These are phyloP conservation scores for Asterophora lycoperdoides DNA, from an alignment of 768 basidiomycete genomes.

Conservation along the genomic window DNA sequence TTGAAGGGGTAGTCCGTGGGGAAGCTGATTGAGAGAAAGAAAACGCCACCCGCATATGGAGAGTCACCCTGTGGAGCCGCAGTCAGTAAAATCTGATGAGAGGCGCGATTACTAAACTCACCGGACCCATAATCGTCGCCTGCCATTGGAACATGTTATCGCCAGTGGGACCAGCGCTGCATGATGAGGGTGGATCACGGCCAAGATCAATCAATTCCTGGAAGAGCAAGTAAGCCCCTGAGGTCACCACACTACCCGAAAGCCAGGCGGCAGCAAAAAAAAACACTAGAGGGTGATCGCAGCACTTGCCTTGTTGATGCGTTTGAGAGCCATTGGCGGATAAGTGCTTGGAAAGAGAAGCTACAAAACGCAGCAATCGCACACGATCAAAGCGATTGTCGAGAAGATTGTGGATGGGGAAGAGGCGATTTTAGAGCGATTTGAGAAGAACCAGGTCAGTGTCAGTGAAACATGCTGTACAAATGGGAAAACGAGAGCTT, in stretches of 20 bases:
- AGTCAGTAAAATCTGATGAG: constrained; percentile 24
- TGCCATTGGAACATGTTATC: constrained; percentile 99
- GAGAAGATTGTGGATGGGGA: constrained; percentile 16
- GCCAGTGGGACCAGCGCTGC: constrained; percentile 96
- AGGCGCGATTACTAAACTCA: constrained; percentile 39
- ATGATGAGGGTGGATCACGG: constrained; percentile 98
- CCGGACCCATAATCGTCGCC: constrained; percentile 99
- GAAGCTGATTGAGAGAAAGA: constrained; percentile 94
- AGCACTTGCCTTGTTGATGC: constrained; percentile 90
- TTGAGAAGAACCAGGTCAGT: constrained; percentile 13
- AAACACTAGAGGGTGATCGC: constrained; percentile 4
- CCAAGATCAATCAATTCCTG: constrained; percentile 99
- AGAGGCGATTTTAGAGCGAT: constrained; percentile 33
- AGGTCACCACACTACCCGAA: constrained; percentile 5
- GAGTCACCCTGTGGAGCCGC: constrained; percentile 73
- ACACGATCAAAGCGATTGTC: constrained; percentile 36
- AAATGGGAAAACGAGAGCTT: constrained; percentile 20
- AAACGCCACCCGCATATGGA: constrained; percentile 97
- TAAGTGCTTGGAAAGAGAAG: constrained; percentile 26
- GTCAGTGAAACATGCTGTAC: constrained; percentile 15
- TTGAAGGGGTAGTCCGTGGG: constrained; percentile 99
- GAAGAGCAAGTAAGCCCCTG: constrained; percentile 21
- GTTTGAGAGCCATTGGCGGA: constrained; percentile 86
- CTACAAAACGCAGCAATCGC: constrained; percentile 34
- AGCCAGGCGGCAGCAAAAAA: constrained; percentile 8